phyloP scores from a whole-genome alignment of 345 rosid species.

The Turritis glabra region DNA sequence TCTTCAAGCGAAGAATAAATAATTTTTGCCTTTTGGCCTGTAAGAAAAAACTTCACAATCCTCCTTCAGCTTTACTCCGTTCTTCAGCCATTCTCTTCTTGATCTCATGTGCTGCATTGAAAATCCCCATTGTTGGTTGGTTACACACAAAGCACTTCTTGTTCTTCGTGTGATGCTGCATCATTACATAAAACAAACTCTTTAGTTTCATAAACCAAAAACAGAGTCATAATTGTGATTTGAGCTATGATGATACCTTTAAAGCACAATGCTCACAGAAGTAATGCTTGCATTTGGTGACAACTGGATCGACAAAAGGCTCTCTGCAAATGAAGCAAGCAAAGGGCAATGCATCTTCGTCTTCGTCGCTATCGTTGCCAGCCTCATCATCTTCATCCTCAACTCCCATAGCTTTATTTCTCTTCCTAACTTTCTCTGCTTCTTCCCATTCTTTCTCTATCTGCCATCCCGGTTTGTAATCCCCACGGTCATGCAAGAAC shows the following conservation, averaged over 20 bases:
- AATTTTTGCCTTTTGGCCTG: too few species aligned
- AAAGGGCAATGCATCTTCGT: conserved; percentile 67
- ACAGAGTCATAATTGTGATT: background rate
- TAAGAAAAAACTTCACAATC: too few species aligned
- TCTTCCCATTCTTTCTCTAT: conserved; percentile 93
- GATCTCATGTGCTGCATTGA: conserved; percentile 82
- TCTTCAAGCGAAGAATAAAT: too few species aligned
- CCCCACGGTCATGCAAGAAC: conserved; percentile 92
- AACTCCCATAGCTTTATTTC: conserved; percentile 67
- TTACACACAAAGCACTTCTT: conserved; percentile 93
- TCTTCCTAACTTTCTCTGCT: conserved; percentile 79
- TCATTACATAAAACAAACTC: background rate
- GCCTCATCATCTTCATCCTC: conserved; percentile 54
- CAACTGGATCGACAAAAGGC: conserved; percentile 78
- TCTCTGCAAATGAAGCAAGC: conserved; percentile 87
- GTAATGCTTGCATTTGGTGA: conserved; percentile 86
- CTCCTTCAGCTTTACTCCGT: too few species aligned
- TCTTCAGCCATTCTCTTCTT: conserved; percentile 46
- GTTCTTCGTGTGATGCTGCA: conserved; percentile 82
- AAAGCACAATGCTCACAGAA: conserved; percentile 95
- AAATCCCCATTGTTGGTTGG: conserved; percentile 75
- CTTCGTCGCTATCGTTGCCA: conserved; percentile 43
- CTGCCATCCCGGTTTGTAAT: conserved; percentile 93
- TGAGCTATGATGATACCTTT: conserved; percentile 47
- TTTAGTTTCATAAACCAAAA: background rate